These are phyloP conservation scores for Collybia sordida DNA, from an alignment of 768 basidiomycete species.

Conservation along the genomic window DNA sequence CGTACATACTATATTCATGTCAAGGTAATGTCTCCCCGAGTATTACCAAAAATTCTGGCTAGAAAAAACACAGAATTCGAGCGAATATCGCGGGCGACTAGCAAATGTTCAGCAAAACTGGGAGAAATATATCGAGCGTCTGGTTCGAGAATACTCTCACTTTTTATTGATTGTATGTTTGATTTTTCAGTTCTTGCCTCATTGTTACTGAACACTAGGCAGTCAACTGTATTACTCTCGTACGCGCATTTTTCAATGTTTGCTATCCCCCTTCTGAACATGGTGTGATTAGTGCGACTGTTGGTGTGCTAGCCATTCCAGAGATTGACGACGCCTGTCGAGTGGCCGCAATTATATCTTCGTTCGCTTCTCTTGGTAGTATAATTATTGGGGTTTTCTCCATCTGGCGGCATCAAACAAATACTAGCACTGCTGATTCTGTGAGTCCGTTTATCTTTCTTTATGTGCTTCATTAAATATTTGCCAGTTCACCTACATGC, in stretches of 20 bases:
- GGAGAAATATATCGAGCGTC: slow-evolving; percentile 47
- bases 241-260: slow-evolving; percentile 21
- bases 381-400: slow-evolving; percentile 56
- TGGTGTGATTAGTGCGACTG: slow-evolving; percentile 39
- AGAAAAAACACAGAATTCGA: slow-evolving; percentile 26
- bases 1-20: slow-evolving; percentile 50
- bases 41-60: background rate
- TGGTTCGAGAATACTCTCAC: slow-evolving; percentile 55
- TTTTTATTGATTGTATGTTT: slow-evolving; percentile 52
- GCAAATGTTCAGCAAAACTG: slow-evolving; percentile 47
- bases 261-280: background rate
- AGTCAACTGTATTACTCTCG: slow-evolving; percentile 58
- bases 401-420: slow-evolving; percentile 55
- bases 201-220: background rate
- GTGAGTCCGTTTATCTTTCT: slow-evolving; percentile 21
- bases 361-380: slow-evolving; percentile 52
- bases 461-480: background rate
- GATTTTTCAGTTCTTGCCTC: background rate
- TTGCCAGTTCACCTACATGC: slow-evolving; percentile 50
- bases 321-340: slow-evolving; percentile 34
- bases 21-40: slow-evolving; percentile 23
- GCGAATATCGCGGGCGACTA: slow-evolving; percentile 50
- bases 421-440: slow-evolving; percentile 41
- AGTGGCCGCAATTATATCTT: slow-evolving; percentile 42
- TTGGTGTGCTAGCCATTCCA: slow-evolving; percentile 46